Evolutionary conservation across 176 grass and related monocot genomes (phyloP), one percentile per base, ranked within the genome.

Genomic region (Elymus sibiricus): DNA sequence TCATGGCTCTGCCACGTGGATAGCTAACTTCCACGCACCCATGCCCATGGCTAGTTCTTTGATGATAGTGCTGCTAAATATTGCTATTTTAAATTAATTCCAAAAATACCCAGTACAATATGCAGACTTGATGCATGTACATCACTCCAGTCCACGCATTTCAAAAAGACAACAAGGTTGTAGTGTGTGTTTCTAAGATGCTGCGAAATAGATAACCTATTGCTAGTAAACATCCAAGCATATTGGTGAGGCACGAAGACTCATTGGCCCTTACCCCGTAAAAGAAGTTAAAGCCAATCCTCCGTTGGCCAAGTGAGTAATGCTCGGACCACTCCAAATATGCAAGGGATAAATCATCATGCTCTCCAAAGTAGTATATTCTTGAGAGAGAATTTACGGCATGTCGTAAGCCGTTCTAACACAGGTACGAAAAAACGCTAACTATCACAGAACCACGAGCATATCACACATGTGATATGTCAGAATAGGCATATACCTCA

Each of bases 351-450:
- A 51, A 49, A 75, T 51, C 47, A 74, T 46, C 24, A 0, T 75
- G 43, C 43, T 75, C 43, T 75, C 72, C 14, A 43, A 75, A 75
- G 72, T 29, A 19, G 14, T 75, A 51, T 75, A 29, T 75, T 75
- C 72, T 31, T 31, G 43, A 49, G 72, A 73, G 70, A 74, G 71
- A 75, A 75, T 49, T 75, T 75, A 75, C 17, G 43, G 72, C 43
- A 75, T 29, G 25, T 16, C 26, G 1, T 51, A 75, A 75, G 15
- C 25, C 0, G 15, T 29, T 75, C 43, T 19, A 49, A 49, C 43
- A 75, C 5, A 4, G 72, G 15, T 75, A 16, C n/a, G 7, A 29
- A 51, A 75, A 44, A 75, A 75, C 4, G 2, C 47, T 49, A 49
- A 75, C 26, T 29, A 29, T 21, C 1, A 21, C 19, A 56, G 16